phyloP scores from a whole-genome alignment of 306 rosid genomes.

The Crataegus laevigata region DNA sequence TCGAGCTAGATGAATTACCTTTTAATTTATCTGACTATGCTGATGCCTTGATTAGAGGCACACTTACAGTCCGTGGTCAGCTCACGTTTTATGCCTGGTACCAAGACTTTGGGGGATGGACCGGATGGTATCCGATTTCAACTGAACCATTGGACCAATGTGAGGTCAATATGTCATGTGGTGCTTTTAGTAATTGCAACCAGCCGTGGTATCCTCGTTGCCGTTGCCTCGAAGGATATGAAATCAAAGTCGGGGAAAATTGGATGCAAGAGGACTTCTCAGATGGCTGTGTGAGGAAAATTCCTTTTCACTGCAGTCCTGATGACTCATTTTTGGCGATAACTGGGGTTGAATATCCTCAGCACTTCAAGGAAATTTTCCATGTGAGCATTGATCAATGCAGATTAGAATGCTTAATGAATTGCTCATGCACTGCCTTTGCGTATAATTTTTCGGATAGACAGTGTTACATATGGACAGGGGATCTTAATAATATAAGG shows the following conservation, averaged over 20 bases:
- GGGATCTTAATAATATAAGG: not conserved
- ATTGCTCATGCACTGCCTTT: slow-evolving; percentile 11
- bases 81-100: not conserved
- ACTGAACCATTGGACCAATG: not conserved
- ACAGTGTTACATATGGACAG: not conserved
- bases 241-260: not conserved
- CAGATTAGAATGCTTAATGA: not conserved
- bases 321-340: no score
- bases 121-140: not conserved
- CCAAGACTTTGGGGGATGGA: not conserved
- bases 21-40: not conserved
- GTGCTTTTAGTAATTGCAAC: slow-evolving; percentile 5
- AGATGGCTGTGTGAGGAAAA: not conserved
- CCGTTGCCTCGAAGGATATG: slow-evolving; percentile 4
- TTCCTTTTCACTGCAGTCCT: not conserved
- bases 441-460: not conserved
- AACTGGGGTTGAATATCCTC: no score
- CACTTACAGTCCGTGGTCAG: slow-evolving; percentile 1
- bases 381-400: not conserved
- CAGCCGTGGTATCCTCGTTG: not conserved
- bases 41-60: not conserved
- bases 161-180: not conserved
- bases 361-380: no score
- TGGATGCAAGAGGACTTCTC: not conserved
- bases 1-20: not conserved